Base-by-base conservation (phyloP, 495 filamentous ascomycete genomes). In the Podospora didyma region DNA sequence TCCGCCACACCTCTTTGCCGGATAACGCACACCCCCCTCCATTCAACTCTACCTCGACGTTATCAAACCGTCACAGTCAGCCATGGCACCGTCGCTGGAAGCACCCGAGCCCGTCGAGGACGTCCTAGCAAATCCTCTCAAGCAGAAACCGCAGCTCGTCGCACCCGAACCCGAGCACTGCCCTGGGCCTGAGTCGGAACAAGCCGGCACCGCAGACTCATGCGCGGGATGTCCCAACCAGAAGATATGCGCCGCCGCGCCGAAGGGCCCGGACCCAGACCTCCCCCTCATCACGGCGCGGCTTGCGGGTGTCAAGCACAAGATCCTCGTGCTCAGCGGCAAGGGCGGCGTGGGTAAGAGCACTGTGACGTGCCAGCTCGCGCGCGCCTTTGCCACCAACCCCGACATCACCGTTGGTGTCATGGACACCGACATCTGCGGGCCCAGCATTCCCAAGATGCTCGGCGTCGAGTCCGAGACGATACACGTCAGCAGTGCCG, bases 301-400 rank as follows among this genome's bases (percentile, higher is more conserved):
- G 1, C 85, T 98, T 12, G 79, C 89, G 9, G 80, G 81, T 52
- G 85, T 98, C 54, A 79, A 81, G 49, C 93, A 97, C 77, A 97
- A 97, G 72, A 86, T 97, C 58, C 80, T 98, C 24, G 82, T 97
- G 10, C 79, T 97, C 10, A 91, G 87, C 44, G 94, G 94, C 63
- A 98, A 98, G 78, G 94, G 94, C 59, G 94, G 94, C 57, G 94
- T 98, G 2, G 94, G 94, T 14, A 98, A 98, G 69, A 90, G 86
- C 41, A 97, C 95, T 0, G 94, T 97, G 64, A 89, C 89, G 1
- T 84, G 84, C 0, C 83, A 97, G 55, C 84, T 98, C 0, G 87
- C 90, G 11, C 88, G 94, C 63, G 92, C 86, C 1, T 93, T 97
- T 53, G 90, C 95, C 1, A 78, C 83, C 14, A 87, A 93, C 67